phyloP scores from a whole-genome alignment of 352 stramenopile species.

The Phytopythium vexans region DNA sequence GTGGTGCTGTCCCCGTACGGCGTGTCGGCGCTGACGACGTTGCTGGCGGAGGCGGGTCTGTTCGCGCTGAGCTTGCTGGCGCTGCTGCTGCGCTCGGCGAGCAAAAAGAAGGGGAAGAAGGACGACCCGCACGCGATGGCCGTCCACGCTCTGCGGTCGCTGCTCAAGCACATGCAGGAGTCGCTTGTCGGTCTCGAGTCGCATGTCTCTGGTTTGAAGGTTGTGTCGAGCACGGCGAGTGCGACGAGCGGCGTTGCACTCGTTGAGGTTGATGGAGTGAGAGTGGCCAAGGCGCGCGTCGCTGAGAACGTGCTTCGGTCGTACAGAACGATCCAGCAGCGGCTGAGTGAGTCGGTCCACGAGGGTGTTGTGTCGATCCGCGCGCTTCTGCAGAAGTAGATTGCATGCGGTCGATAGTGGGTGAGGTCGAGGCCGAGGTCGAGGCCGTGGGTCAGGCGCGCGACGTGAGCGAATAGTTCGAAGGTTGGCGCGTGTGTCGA shows the following conservation, averaged over 20 bases:
- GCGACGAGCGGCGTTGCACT: slow-evolving; percentile 1
- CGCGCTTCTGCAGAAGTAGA: slow-evolving; percentile 42
- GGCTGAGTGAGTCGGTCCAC: slow-evolving; percentile 29
- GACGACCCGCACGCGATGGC: slow-evolving; percentile 31
- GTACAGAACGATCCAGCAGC: slow-evolving; percentile 30
- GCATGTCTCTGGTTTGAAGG: slow-evolving; percentile 27
- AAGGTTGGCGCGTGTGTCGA: no score
- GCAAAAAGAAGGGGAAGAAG: slow-evolving; percentile 74
- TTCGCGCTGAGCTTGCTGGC: slow-evolving; percentile 50
- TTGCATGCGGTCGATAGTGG: not conserved
- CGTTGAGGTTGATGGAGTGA: slow-evolving; percentile 5
- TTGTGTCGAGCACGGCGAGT: slow-evolving; percentile 5
- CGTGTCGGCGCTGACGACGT: slow-evolving; percentile 43
- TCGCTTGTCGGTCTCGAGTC: slow-evolving; percentile 31
- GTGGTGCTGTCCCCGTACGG: slow-evolving; percentile 41
- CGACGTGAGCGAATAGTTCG: no score
- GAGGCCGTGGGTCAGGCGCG: no score
- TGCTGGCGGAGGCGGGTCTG: slow-evolving; percentile 59
- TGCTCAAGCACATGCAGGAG: slow-evolving; percentile 68
- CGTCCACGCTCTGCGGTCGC: slow-evolving; percentile 32
- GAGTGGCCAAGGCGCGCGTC: slow-evolving; percentile 21
- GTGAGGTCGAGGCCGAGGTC: no score
- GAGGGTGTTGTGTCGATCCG: slow-evolving; percentile 32
- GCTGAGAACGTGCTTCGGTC: slow-evolving; percentile 32
- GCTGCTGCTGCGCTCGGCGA: slow-evolving; percentile 28